A percentile compares a stretch with the other conserved stretches of the same genome.
phyloP scores from a whole-genome alignment of 139 green algal genomes.

The Chlorella sp. region DNA sequence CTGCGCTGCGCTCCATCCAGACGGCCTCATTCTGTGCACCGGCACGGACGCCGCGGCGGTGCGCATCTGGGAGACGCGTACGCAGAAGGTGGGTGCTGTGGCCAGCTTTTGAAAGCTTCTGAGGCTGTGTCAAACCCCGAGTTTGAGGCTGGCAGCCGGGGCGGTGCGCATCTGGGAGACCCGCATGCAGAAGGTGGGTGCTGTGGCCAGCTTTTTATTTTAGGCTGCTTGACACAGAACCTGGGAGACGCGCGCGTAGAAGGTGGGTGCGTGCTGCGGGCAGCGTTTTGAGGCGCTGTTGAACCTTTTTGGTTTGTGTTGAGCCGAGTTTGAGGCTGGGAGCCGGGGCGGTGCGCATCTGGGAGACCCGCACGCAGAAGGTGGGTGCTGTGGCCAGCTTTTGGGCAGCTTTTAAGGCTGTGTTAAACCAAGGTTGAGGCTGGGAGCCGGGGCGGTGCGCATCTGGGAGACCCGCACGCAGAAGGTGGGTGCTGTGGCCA shows the following conservation, averaged over 20 bases:
- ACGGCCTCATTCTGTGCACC: conserved; percentile 90
- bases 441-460: conserved; percentile 64
- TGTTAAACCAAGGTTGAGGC: too few relatives aligned
- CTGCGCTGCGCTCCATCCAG: conserved; percentile 76
- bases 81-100: conserved; percentile 74
- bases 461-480: conserved; percentile 92
- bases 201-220: too few relatives aligned
- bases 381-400: conserved; percentile 7
- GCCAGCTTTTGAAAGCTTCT: too few relatives aligned
- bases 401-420: too few relatives aligned
- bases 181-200: conserved; percentile 73
- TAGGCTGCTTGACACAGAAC: too few relatives aligned
- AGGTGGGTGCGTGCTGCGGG: too few relatives aligned
- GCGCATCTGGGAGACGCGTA: conserved; percentile 91
- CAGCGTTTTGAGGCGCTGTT: too few relatives aligned
- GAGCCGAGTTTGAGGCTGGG: too few relatives aligned
- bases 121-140: too few relatives aligned
- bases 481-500: conserved; percentile 54
- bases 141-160: too few relatives aligned
- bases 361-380: conserved; percentile 90
- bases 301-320: too few relatives aligned
- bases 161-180: conserved; percentile 91
- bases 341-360: conserved; percentile 78
- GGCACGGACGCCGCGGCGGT: conserved; percentile 69
- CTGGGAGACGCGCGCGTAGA: too few relatives aligned